Evolutionary conservation across 169 alveolate species (phyloP).

Genomic region (Cryptosporidium andersoni): DNA sequence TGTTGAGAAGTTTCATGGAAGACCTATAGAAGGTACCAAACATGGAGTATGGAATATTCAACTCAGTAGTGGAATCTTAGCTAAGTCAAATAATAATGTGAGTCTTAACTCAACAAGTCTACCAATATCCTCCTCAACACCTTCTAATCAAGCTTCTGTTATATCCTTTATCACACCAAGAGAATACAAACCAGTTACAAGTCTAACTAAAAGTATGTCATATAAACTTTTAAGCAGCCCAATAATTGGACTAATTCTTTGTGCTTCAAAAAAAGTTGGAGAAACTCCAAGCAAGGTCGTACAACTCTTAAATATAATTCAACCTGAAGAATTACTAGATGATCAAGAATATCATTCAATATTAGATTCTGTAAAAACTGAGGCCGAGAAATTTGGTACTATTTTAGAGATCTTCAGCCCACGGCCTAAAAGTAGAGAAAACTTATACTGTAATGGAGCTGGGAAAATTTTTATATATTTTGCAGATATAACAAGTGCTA

Average conservation of each 20-base stretch:
- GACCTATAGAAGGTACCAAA: slow-evolving; percentile 40
- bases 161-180: background rate
- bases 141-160: background rate
- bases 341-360: slow-evolving; percentile 27
- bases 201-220: slow-evolving; percentile 30
- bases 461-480: slow-evolving; percentile 51
- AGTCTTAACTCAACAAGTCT: background rate
- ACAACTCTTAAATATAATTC: slow-evolving; percentile 34
- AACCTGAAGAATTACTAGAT: slow-evolving; percentile 50
- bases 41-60: slow-evolving; percentile 60
- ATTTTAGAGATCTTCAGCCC: slow-evolving; percentile 56
- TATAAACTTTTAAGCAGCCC: slow-evolving; percentile 47
- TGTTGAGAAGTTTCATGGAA: slow-evolving; percentile 37
- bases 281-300: slow-evolving; percentile 63
- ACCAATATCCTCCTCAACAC: background rate
- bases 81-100: background rate
- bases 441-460: slow-evolving; percentile 31
- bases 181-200: slow-evolving; percentile 28
- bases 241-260: slow-evolving; percentile 27
- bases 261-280: slow-evolving; percentile 52
- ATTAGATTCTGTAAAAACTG: slow-evolving; percentile 36
- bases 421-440: slow-evolving; percentile 52
- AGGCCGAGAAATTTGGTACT: slow-evolving; percentile 62
- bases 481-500: slow-evolving; percentile 61
- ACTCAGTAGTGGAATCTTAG: slow-evolving; percentile 3